Evolutionary conservation across 345 rosid species (phyloP), one percentile per base, ranked within the genome.

Genomic region (Acer saccharum): DNA sequence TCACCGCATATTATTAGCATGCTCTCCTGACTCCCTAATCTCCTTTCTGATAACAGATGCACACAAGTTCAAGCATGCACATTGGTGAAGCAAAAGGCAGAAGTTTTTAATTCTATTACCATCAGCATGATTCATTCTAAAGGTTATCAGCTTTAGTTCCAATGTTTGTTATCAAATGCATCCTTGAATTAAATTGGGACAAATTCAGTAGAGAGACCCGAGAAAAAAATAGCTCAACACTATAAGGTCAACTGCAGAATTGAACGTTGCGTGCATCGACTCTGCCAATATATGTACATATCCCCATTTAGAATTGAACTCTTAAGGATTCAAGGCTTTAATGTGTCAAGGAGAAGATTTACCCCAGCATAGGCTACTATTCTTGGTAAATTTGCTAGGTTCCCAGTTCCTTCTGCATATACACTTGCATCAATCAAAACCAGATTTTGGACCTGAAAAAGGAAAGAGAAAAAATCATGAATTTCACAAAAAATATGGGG

Each of bases 381-480:
- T 88, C 77, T 88, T 1, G 97, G 97, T 69, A 96, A 83, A 58
- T 85, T 96, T 41, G 91, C 93, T 70, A 92, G 84, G 79, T 88
- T 76, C 81, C 98, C 98, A 0, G 99, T 91, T 81, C 97, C 97
- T 90, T 96, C 94, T 72, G 97, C 79, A 75, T 93, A 92, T 35
- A 92, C 98, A 75, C 97, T 94, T 83, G 99, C 97, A 74, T 96
- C 95, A 76, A 92, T 87, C 79, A 96, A 87, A 84, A 91, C 86
- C 81, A 96, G 85, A 68, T 88, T 90, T 76, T 92, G 89, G 44
- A 94, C 97, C 98, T 92, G 81, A 71, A 73, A 73, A 41, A 20
- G 58, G 64, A 3, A 69, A 29, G 52, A 68, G 70, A 10, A 13
- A 43, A 54, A 4, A 8, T 65, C 7, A 52, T 20, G n/a, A 71